Evolutionary conservation across 1,284 basidiomycete genomes (phyloP).

Genomic region (Austropuccinia psidii): DNA sequence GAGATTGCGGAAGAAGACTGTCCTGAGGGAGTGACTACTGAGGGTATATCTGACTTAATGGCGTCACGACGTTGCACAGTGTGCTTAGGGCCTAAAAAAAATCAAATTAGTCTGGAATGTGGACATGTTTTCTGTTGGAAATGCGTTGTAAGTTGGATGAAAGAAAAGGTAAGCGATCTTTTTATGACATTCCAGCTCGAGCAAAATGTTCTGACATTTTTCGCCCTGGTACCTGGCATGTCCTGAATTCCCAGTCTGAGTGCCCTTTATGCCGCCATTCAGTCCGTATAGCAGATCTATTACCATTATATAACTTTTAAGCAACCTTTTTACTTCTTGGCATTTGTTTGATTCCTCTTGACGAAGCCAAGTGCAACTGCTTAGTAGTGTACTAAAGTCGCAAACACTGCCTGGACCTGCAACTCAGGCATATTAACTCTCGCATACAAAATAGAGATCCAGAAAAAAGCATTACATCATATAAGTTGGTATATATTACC

Average conservation of each 20-base stretch:
- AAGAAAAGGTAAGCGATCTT: conserved; percentile 22
- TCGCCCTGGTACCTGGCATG: background rate
- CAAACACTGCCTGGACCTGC: no score
- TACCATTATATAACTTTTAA: conserved; percentile 36
- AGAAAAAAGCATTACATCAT: no score
- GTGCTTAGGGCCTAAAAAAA: conserved; percentile 8
- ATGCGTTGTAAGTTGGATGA: conserved; percentile 29
- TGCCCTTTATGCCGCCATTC: conserved; percentile 33
- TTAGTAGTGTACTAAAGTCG: no score
- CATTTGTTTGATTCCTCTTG: no score
- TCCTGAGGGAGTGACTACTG: conserved; percentile 1
- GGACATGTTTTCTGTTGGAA: conserved; percentile 37
- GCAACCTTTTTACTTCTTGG: no score
- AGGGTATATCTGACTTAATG: background rate
- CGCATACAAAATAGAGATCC: no score
- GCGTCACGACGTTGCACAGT: conserved; percentile 16
- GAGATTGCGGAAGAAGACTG: background rate
- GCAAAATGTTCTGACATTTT: background rate
- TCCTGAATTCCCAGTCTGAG: conserved; percentile 1
- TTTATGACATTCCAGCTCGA: background rate
- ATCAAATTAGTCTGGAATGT: conserved; percentile 34
- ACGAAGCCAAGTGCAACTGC: no score
- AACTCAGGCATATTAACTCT: no score
- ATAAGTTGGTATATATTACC: no score
- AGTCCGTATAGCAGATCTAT: conserved; percentile 9